Percentiles rank a stretch among this genome's conserved stretches.
These are phyloP conservation scores for Solanum sejunctum DNA, from an alignment of 257 asterid genomes.

Conservation along the genomic window DNA sequence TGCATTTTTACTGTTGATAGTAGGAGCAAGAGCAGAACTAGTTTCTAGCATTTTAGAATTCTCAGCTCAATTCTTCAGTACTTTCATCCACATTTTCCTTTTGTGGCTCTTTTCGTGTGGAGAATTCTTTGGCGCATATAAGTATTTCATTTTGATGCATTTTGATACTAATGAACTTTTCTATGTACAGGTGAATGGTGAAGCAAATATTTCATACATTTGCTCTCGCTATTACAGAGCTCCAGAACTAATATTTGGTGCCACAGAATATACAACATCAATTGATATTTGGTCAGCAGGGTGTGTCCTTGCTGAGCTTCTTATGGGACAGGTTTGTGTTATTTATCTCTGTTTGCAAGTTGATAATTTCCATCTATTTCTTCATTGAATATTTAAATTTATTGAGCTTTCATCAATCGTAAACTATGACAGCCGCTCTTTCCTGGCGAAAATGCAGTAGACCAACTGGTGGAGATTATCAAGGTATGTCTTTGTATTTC, in stretches of 20 bases:
- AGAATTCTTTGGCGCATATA: not conserved
- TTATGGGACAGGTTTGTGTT: slow-evolving; percentile 68
- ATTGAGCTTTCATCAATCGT: not conserved
- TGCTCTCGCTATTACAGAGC: slow-evolving; percentile 95
- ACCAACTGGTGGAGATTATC: slow-evolving; percentile 91
- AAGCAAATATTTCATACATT: slow-evolving; percentile 79
- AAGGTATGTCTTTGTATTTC: slow-evolving; percentile 32
- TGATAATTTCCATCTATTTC: not conserved
- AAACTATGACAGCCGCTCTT: slow-evolving; percentile 54
- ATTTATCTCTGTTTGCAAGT: not conserved
- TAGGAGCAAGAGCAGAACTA: not conserved
- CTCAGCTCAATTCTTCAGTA: not conserved
- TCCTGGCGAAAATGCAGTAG: slow-evolving; percentile 96
- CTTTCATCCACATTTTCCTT: not conserved
- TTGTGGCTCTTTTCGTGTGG: not conserved
- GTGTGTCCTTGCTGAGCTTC: slow-evolving; percentile 89
- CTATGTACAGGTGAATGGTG: slow-evolving; percentile 61
- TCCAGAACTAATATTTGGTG: slow-evolving; percentile 90
- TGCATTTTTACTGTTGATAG: not conserved
- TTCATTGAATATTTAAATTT: not conserved
- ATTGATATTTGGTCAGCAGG: slow-evolving; percentile 97
- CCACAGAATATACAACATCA: slow-evolving; percentile 65
- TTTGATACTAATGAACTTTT: slow-evolving; percentile 7
- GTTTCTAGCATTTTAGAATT: not conserved
- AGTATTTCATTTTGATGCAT: not conserved